Base-by-base conservation (phyloP, 352 stramenopile species). In the Salisapilia sapeloensis region DNA sequence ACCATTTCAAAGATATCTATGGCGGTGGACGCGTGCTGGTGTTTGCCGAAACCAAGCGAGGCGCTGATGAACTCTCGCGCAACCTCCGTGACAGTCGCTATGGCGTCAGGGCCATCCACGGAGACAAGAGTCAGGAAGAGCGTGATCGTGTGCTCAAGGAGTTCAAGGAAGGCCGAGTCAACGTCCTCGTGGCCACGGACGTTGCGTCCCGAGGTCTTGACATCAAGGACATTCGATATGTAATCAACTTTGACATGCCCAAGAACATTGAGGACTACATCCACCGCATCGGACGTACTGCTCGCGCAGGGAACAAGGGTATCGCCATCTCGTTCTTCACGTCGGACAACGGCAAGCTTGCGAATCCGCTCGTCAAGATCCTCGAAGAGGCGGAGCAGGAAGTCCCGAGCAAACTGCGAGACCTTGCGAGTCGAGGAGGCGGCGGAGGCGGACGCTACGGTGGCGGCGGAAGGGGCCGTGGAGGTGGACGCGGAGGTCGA, bases 211-310 rank as follows among this genome's bases (percentile, higher is more conserved):
- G 96, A 48, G 96, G 96, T 55, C 58, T 99, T 16, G 95, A 99
- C 60, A 96, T 99, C 39, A 97, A 98, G 69, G 93, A 99, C 47
- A 98, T 99, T 46, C 70, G 77, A 33, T 96, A 96, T 55, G 95
- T 99, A 11, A 92, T 99, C 33, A 99, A 99, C 65, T 99, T 98
- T 50, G 92, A 99, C 56, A 97, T 99, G 56, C 92, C 95, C 26
- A 96, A 95, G 45, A 97, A 97, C 54, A 94, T 98, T 33, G 95
- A 99, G 47, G 90, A 94, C 51, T 99, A 99, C 60, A 92, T 98
- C 34, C 93, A 98, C 51, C 78, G 94, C 41, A 97, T 99, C 42
- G 94, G 95, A 45, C 89, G 96, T 84, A 99, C 94, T 7, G 96
- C 92, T n/a, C 90, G 96, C 63, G 94, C 90, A 29, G 92, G 91